Base-by-base conservation (phyloP, 768 basidiomycete genomes). In the Russula sp. region DNA sequence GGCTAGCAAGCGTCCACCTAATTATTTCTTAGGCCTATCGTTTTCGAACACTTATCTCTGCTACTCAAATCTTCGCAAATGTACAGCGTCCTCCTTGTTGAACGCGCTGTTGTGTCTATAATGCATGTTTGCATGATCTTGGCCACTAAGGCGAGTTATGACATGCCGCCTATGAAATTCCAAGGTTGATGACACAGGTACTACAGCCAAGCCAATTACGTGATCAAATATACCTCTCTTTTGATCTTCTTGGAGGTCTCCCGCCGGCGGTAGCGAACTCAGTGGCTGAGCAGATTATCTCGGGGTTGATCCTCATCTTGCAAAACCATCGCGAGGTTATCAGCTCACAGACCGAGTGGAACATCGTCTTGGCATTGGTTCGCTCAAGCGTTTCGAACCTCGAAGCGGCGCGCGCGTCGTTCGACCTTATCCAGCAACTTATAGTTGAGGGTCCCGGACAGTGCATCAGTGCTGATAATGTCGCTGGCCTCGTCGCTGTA, bases 271-370 rank as follows among this genome's bases (percentile, higher is more conserved):
- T 95, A n/a, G 81, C 91, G 20, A 88, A 80, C 65, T 84, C 90
- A 0, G 90, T 97, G 7, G 90, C 92, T 9, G 94, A 98, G 71
- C 95, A 98, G 72, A 81, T 97, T n/a, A 78, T 86, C 52, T 83
- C 88, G 8, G 97, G 97, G 0, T 79, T 98, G 8, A 81, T 83
- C 29, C 72, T 86, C 56, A 83, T 99, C 43, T 75, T 96, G n/a
- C 83, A 88, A 69, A 84, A 87, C 50, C 84, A 95, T 66, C 78
- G 79, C 49, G 77, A 83, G 7, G 83, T 92, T 29, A 84, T 94
- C 65, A 80, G 87, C 58, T 94, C 93, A 1, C 87, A 89, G 66
- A 98, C 96, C 0, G 96, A 98, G 71, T 99, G 96, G 96, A 93
- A 91, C 64, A 77, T 98, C 43, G 82, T 95, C 22, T 91, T 95